phyloP scores from a whole-genome alignment of 2,329 filamentous ascomycete genomes.

The Nigrospora osmanthi region DNA sequence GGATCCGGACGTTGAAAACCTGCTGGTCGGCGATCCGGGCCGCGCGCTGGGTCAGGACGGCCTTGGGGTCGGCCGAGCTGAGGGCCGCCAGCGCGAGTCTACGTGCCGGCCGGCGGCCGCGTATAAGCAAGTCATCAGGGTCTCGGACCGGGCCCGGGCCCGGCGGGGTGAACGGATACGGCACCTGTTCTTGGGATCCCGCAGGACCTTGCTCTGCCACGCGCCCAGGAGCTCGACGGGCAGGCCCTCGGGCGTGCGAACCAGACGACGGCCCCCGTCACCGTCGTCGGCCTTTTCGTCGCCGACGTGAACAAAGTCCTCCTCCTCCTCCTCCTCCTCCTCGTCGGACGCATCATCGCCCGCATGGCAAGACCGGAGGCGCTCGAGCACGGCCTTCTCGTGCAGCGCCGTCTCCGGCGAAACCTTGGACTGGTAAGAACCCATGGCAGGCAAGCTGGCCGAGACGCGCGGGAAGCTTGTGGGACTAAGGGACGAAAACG shows the following conservation, averaged over 20 bases:
- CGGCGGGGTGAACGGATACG: neutral
- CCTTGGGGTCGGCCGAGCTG: conserved; percentile 56
- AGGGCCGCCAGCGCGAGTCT: conserved; percentile 72
- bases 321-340: too few species aligned
- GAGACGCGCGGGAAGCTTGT: too few species aligned
- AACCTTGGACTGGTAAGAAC: conserved; percentile 33
- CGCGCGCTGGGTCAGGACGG: conserved; percentile 57
- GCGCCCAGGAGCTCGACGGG: conserved; percentile 40
- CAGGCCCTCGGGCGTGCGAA: conserved; percentile 34
- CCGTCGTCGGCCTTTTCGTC: conserved; percentile 25
- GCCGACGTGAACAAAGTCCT: conserved; percentile 46
- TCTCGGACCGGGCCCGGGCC: neutral
- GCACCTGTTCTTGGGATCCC: conserved; percentile 59
- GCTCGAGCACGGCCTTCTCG: conserved; percentile 37
- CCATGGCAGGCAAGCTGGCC: conserved; percentile 25
- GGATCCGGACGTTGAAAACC: conserved; percentile 76
- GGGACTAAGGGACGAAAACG: too few species aligned
- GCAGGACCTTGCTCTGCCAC: conserved; percentile 56
- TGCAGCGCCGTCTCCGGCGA: conserved; percentile 16
- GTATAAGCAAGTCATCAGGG: neutral
- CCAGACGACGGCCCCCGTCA: conserved; percentile 9
- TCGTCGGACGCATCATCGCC: conserved; percentile 24
- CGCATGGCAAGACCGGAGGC: conserved; percentile 35
- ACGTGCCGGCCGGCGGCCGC: neutral
- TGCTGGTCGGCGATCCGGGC: conserved; percentile 64